Evolutionary conservation across 352 stramenopile species (phyloP).

Genomic region (Phytophthora megakarya): DNA sequence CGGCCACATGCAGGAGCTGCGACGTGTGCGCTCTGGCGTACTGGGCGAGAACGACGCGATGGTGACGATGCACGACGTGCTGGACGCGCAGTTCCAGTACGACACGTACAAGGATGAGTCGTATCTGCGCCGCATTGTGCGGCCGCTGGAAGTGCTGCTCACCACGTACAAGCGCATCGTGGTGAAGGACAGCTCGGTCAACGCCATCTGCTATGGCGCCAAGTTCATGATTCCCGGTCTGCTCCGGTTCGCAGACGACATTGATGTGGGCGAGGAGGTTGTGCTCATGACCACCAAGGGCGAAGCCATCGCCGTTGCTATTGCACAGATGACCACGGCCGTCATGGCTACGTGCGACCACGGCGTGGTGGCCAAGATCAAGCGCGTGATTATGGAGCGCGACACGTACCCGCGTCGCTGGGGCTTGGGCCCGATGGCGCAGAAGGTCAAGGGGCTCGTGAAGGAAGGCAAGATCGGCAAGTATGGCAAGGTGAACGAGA

Average conservation of each 20-base stretch:
- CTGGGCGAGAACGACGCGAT: constrained; percentile 96
- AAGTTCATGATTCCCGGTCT: constrained; percentile 99
- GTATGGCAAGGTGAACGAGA: constrained; percentile 90
- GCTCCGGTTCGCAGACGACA: constrained; percentile 98
- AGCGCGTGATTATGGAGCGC: constrained; percentile 99
- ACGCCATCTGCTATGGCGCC: constrained; percentile 99
- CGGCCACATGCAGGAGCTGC: constrained; percentile 99
- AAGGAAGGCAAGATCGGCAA: constrained; percentile 93
- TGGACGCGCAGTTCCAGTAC: constrained; percentile 99
- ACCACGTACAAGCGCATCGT: constrained; percentile 99
- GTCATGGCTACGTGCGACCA: constrained; percentile 99
- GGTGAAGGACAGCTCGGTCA: constrained; percentile 99
- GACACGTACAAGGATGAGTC: constrained; percentile 99
- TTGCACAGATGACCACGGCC: constrained; percentile 99
- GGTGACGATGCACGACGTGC: constrained; percentile 99
- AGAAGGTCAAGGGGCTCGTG: constrained; percentile 99
- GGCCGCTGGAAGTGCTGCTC: constrained; percentile 98
- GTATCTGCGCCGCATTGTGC: constrained; percentile 98
- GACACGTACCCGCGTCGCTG: constrained; percentile 99
- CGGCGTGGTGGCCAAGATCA: constrained; percentile 99
- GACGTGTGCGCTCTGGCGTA: constrained; percentile 96
- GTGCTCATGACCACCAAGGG: constrained; percentile 99
- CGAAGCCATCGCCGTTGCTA: constrained; percentile 98
- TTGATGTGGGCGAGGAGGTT: constrained; percentile 99
- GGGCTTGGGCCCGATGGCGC: constrained; percentile 98